Base-by-base conservation (phyloP, 495 filamentous ascomycete species). In the Patellaria atrata region DNA sequence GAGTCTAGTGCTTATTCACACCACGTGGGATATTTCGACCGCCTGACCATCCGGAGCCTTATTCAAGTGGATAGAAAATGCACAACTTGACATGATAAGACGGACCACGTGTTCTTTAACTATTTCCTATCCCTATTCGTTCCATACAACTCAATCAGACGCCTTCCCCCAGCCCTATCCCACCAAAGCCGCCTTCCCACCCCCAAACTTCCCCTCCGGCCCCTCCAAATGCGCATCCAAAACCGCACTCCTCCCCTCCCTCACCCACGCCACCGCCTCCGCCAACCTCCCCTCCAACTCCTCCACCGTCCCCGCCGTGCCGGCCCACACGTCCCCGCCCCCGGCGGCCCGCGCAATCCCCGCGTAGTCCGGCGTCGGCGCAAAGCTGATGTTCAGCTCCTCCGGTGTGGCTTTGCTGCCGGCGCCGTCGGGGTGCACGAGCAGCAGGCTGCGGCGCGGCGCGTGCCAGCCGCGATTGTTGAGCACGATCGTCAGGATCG, bases 271-370 rank as follows among this genome's bases (percentile, higher is more conserved):
- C 7, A 58, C 45, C 17, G 57, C 55, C 38, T 60, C 45, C 12
- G 48, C 40, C 29, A 60, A 34, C 30, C 55, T 15, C 26, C 33
- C 47, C 34, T 42, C 42, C 21, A 60, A 38, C 1, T 58, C 51
- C 24, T 50, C 48, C 7, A 45, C 50, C 14, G 48, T 54, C 13
- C 50, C 49, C 5, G 53, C 55, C 25, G 41, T 30, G 4, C 28
- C 49, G 3, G 57, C 55, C 53, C 55, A 60, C 5, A 50, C 36
- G 33, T 57, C 35, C 0, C 83, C 82, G 3, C 84, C 85, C 0
- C 79, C 74, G 0, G 86, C 83, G 4, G 85, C 87, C 61, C 82
- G 82, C 0, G 87, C 87, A 38, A 96, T 93, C 8, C 86, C 87
- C 0, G 81, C 63, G 53, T 87, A 96, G 48, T 96, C 86, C 1